A percentile compares a stretch with the other conserved stretches of the same genome.
Conservation (phyloP, 148 eudicot species). For the Salicornia ramosissima region DNA sequence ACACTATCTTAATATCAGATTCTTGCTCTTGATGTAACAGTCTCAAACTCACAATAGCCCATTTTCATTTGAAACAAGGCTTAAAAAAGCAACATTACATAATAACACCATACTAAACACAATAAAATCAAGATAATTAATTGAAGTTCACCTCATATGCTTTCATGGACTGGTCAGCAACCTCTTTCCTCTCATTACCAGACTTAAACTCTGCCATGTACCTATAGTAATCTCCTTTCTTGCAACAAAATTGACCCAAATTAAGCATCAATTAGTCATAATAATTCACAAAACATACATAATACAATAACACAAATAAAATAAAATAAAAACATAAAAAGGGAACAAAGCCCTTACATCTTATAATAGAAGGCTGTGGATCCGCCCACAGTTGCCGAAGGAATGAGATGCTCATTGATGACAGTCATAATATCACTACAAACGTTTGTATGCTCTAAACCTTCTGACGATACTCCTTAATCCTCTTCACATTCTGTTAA, state of each 20-base stretch:
- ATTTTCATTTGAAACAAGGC: not conserved
- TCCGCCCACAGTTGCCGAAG: slow-evolving; percentile 66
- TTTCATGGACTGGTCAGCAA: slow-evolving; percentile 81
- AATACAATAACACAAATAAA: not conserved
- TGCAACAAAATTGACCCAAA: slow-evolving; percentile 31
- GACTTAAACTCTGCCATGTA: slow-evolving; percentile 92
- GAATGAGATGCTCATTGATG: slow-evolving; percentile 86
- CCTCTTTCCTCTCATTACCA: slow-evolving; percentile 81
- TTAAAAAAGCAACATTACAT: not conserved
- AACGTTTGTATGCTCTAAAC: slow-evolving; percentile 63
- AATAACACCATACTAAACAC: not conserved
- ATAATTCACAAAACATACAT: slow-evolving; percentile 7
- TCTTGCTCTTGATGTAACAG: no score
- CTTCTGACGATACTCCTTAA: slow-evolving; percentile 73
- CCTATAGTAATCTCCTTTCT: slow-evolving; percentile 98
- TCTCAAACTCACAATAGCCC: not conserved
- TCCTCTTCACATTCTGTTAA: slow-evolving; percentile 66
- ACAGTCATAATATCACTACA: slow-evolving; percentile 79
- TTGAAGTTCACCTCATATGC: slow-evolving; percentile 52
- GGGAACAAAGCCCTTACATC: slow-evolving; percentile 48
- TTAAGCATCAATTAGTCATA: not conserved
- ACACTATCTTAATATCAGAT: no score
- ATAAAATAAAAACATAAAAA: not conserved
- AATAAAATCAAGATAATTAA: not conserved
- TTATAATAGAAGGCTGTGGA: slow-evolving; percentile 87